Base-by-base conservation (phyloP, 2,329 filamentous ascomycete species). In the Arthrobotrys musiformis region DNA sequence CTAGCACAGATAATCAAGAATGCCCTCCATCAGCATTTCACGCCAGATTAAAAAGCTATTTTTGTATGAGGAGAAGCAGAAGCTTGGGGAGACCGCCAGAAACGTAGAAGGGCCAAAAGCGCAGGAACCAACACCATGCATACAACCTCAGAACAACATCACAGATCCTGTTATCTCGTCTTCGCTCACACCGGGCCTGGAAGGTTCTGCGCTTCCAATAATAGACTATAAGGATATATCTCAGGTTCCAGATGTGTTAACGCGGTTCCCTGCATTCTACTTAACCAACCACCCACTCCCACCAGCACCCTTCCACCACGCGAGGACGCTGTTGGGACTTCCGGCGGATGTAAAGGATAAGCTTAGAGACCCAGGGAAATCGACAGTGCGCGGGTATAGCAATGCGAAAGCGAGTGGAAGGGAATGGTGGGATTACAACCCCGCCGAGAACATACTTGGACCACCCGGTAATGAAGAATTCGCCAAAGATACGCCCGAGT, bases 401-500 rank as follows among this genome's bases (percentile, higher is more conserved):
- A 24, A 58, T 28, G 56, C 46, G 1, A 69, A 58, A 64, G 42
- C 35, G 2, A 42, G 24, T 17, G 63, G 72, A 15, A n/a, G 72
- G 6, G 72, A 76, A 60, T 76, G 72, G 72, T 76, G 72, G 72
- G 72, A 76, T 15, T 70, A 69, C 11, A 70, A 58, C 22, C 64
- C 72, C n/a, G 30, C 42, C 3, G 35, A 67, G 19, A 42, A 17
- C 3, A 62, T 56, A 5, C 42, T 60, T 13, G 52, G 40, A 4
- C 50, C 62, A 2, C 48, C 24, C 0, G 24, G 58, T 11, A 62
- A 76, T 19, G 4, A 42, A 37, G 66, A 60, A n/a, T 76, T 70
- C 28, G n/a, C 26, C 11, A 3, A 26, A 2, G 46, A 28, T 17
- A 70, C 64, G 15, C 64, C 30, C 5, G 54, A 66, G 11, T 76